A percentile compares a stretch with the other conserved stretches of the same genome.
Conservation (phyloP, 192 early-diverging fungal genomes). For the Backusella mclennaniae region DNA sequence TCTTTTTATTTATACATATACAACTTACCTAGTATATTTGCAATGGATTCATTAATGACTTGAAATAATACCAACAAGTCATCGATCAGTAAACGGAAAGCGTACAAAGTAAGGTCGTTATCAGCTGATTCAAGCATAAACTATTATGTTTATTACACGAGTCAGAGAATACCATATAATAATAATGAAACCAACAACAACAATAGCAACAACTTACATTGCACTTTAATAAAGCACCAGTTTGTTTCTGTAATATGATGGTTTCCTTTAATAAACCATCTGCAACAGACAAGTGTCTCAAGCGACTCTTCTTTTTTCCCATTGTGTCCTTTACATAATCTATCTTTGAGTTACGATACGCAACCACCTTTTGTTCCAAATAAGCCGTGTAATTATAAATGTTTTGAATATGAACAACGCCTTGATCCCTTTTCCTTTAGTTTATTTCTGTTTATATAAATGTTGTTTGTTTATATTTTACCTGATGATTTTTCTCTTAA, state of each 20-base stretch:
- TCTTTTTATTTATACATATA: not conserved
- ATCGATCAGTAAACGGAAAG: conserved; percentile 67
- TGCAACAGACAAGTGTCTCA: conserved; percentile 56
- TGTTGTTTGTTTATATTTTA: not conserved
- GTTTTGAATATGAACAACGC: conserved; percentile 58
- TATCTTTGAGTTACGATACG: conserved; percentile 60
- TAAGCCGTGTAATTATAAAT: conserved; percentile 73
- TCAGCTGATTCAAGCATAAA: conserved; percentile 73
- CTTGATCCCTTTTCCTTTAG: not conserved
- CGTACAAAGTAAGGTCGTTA: conserved; percentile 73
- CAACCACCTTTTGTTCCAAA: conserved; percentile 68
- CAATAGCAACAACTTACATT: conserved; percentile 47
- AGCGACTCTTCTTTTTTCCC: conserved; percentile 36
- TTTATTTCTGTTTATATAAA: not conserved
- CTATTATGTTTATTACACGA: conserved; percentile 32
- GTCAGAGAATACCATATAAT: not conserved
- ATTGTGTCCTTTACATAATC: conserved; percentile 62
- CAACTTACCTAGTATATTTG: conserved; percentile 66
- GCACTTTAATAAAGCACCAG: conserved; percentile 67
- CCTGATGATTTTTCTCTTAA: conserved; percentile 51
- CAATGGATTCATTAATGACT: conserved; percentile 78
- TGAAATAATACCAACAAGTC: conserved; percentile 77
- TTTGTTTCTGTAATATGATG: conserved; percentile 67
- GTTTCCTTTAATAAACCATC: conserved; percentile 65
- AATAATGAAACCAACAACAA: not conserved